phyloP scores from a whole-genome alignment of 225 moss, liverwort and hornwort species.

The Physcomitrellopsis africana region DNA sequence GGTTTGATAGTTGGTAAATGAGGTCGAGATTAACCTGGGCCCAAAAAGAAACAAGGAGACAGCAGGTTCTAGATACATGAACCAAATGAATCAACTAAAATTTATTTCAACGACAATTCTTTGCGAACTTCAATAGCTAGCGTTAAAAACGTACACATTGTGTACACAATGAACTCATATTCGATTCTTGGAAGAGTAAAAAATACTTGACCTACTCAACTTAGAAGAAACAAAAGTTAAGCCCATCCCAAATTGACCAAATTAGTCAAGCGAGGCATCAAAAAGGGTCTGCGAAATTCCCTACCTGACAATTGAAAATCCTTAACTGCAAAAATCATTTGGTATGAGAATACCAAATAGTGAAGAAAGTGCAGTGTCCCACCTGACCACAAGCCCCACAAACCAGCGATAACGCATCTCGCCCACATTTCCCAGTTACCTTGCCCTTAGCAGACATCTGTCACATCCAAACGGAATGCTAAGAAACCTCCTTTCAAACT shows the following conservation, averaged over 20 bases:
- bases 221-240: not conserved
- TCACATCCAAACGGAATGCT: conserved; percentile 67
- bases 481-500: conserved; percentile 36
- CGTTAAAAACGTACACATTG: not conserved
- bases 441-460: conserved; percentile 77
- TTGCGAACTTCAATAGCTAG: not conserved
- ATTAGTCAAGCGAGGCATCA: conserved; percentile 16
- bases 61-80: conserved; percentile 4
- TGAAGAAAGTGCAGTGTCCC: conserved; percentile 43
- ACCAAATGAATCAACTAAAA: conserved; percentile 15
- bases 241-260: conserved; percentile 11
- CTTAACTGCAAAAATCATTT: conserved; percentile 30
- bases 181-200: no score
- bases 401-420: conserved; percentile 92
- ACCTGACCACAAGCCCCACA: conserved; percentile 99
- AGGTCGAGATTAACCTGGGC: conserved; percentile 29
- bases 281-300: not conserved
- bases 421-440: conserved; percentile 88
- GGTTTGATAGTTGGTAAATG: not conserved
- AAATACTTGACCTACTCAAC: no score
- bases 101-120: conserved; percentile 8
- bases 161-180: no score
- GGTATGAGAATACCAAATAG: conserved; percentile 33
- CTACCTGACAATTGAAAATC: not conserved
- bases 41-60: not conserved